These are phyloP conservation scores for Mycosphaerella arachidis DNA, from an alignment of 2,329 filamentous ascomycete genomes.

Conservation along the genomic window DNA sequence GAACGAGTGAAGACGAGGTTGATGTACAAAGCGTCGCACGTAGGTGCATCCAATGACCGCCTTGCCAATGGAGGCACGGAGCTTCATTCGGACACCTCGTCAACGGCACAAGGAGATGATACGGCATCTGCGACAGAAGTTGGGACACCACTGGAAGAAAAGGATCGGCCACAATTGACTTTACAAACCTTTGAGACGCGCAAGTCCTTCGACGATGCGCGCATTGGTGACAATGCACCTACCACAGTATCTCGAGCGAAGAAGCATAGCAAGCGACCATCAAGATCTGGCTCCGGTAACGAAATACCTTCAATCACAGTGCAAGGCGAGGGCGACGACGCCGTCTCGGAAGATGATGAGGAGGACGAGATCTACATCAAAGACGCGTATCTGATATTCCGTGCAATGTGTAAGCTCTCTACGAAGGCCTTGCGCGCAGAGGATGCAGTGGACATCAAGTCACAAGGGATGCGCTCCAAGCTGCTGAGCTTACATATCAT, in stretches of 20 bases:
- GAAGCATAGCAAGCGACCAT: slow-evolving; percentile 21
- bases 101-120: slow-evolving; percentile 22
- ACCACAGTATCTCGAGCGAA: slow-evolving; percentile 62
- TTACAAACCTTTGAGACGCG: slow-evolving; percentile 65
- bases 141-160: slow-evolving; percentile 41
- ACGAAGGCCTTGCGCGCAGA: slow-evolving; percentile 87
- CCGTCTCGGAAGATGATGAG: slow-evolving; percentile 65
- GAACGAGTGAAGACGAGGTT: slow-evolving; percentile 85
- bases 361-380: slow-evolving; percentile 96
- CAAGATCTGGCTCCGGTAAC: slow-evolving; percentile 43
- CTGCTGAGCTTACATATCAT: slow-evolving; percentile 92
- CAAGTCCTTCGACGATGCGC: slow-evolving; percentile 61
- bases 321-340: slow-evolving; percentile 41
- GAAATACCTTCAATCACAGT: slow-evolving; percentile 37
- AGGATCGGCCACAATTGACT: slow-evolving; percentile 56
- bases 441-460: slow-evolving; percentile 85
- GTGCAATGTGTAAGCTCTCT: slow-evolving; percentile 95
- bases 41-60: slow-evolving; percentile 49
- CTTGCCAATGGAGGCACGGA: slow-evolving; percentile 31
- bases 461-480: slow-evolving; percentile 96
- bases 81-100: slow-evolving; percentile 28
- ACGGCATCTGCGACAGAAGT: slow-evolving; percentile 29
- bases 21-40: slow-evolving; percentile 76
- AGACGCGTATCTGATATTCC: slow-evolving; percentile 94
- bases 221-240: slow-evolving; percentile 62